phyloP scores from a whole-genome alignment of 2,329 filamentous ascomycete genomes.

The Diplodia scrobiculata region DNA sequence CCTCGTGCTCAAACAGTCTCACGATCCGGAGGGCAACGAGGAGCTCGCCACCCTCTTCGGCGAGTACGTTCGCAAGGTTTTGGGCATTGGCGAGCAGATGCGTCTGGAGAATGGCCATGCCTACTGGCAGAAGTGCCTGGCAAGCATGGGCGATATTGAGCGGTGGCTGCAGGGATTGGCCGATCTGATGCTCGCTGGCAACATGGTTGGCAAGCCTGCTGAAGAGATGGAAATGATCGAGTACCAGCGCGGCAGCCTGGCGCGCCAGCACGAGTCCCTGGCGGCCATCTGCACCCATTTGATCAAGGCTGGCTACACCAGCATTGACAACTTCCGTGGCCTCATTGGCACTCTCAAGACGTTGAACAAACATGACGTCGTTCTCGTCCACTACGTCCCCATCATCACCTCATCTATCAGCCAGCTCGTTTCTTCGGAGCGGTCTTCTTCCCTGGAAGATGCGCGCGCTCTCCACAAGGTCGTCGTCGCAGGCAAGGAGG shows the following conservation, averaged over 20 bases:
- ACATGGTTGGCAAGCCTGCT: constrained; percentile 69
- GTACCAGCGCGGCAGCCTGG: constrained; percentile 76
- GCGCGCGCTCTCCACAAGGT: constrained; percentile 70
- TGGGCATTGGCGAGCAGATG: constrained; percentile 54
- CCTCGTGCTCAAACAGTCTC: constrained; percentile 70
- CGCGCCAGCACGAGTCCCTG: constrained; percentile 86
- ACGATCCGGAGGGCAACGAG: constrained; percentile 40
- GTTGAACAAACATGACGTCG: constrained; percentile 74
- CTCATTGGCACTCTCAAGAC: constrained; percentile 70
- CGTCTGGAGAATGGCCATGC: constrained; percentile 56
- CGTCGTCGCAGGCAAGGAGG: constrained; percentile 67
- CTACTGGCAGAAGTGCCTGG: constrained; percentile 74
- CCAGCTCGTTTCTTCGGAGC: constrained; percentile 23
- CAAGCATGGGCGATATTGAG: constrained; percentile 74
- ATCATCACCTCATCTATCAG: constrained; percentile 65
- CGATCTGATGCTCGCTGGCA: constrained; percentile 74
- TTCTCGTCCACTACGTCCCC: constrained; percentile 78
- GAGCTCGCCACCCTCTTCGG: constrained; percentile 36
- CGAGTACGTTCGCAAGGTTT: constrained; percentile 53
- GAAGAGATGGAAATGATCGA: constrained; percentile 70
- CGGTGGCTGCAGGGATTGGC: constrained; percentile 72
- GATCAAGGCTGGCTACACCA: constrained; percentile 73
- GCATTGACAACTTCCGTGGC: constrained; percentile 69
- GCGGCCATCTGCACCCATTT: constrained; percentile 77
- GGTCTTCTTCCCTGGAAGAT: constrained; percentile 60